A percentile compares a stretch with the other conserved stretches of the same genome.
These are phyloP conservation scores for Cladophialophora bantiana DNA, from an alignment of 2,329 filamentous ascomycete species.

Conservation along the genomic window DNA sequence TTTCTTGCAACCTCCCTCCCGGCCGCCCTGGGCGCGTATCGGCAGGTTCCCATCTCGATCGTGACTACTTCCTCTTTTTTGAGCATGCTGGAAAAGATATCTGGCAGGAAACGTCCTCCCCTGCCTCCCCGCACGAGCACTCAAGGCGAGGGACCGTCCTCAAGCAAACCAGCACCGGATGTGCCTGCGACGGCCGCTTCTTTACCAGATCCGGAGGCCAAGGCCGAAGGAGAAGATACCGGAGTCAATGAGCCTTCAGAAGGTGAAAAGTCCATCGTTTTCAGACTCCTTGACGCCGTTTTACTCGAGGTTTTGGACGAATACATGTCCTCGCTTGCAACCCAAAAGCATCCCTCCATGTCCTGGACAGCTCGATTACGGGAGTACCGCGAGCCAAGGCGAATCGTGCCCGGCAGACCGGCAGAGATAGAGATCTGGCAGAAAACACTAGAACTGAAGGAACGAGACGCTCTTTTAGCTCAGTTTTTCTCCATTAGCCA, in stretches of 20 bases:
- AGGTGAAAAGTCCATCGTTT: slow-evolving; percentile 60
- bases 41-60: slow-evolving; percentile 59
- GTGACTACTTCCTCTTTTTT: slow-evolving; percentile 65
- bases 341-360: slow-evolving; percentile 42
- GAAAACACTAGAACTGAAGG: slow-evolving; percentile 56
- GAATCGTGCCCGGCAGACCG: slow-evolving; percentile 56
- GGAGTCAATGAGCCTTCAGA: slow-evolving; percentile 51
- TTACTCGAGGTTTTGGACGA: slow-evolving; percentile 68
- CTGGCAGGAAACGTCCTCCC: slow-evolving; percentile 64
- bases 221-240: slow-evolving; percentile 59
- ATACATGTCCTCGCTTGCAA: slow-evolving; percentile 48
- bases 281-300: slow-evolving; percentile 67
- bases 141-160: slow-evolving; percentile 42
- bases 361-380: slow-evolving; percentile 59
- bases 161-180: slow-evolving; percentile 38
- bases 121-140: slow-evolving; percentile 63
- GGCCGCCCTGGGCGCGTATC: slow-evolving; percentile 66
- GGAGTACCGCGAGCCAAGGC: slow-evolving; percentile 63
- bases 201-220: slow-evolving; percentile 65
- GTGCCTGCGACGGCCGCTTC: slow-evolving; percentile 39
- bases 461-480: slow-evolving; percentile 63
- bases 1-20: slow-evolving; percentile 70
- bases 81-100: slow-evolving; percentile 64
- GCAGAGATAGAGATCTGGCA: slow-evolving; percentile 61
- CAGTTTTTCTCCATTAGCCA: slow-evolving; percentile 51